These are phyloP conservation scores for Synchytrium microbalum DNA, from an alignment of 371 early-diverging fungal species.

Conservation along the genomic window DNA sequence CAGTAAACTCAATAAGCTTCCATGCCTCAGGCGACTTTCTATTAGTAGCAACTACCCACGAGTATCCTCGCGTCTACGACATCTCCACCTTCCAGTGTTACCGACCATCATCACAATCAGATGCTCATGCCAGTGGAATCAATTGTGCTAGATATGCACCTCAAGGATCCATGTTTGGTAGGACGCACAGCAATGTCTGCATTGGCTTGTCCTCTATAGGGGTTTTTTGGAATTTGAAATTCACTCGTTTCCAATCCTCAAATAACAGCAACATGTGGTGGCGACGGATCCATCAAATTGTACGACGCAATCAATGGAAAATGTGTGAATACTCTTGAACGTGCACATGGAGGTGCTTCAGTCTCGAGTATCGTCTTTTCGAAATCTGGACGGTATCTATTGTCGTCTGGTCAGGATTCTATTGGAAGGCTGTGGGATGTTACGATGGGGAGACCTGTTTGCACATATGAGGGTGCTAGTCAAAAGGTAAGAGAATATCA, in stretches of 20 bases:
- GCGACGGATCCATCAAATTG: conserved; percentile 79
- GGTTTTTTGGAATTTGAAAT: too few species aligned
- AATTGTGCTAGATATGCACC: conserved; percentile 58
- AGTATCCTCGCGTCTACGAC: conserved; percentile 74
- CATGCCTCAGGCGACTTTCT: conserved; percentile 82
- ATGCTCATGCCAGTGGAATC: conserved; percentile 58
- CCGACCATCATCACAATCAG: conserved; percentile 40
- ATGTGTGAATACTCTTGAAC: conserved; percentile 57
- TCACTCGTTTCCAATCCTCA: too few species aligned
- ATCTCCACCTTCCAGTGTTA: conserved; percentile 73
- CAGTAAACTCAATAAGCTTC: conserved; percentile 67
- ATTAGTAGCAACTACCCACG: conserved; percentile 66
- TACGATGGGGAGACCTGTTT: conserved; percentile 54
- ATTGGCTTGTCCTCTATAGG: conserved; percentile 3
- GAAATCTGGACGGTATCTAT: conserved; percentile 61
- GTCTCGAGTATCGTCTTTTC: conserved; percentile 68
- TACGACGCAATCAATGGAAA: conserved; percentile 77
- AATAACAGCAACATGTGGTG: conserved; percentile 51
- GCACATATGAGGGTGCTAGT: conserved; percentile 61
- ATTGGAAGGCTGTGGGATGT: conserved; percentile 75
- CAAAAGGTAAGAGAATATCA: conserved; percentile 39
- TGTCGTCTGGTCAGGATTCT: conserved; percentile 75
- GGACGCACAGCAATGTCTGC: not conserved
- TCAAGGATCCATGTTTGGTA: conserved; percentile 58
- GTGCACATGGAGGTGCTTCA: conserved; percentile 68